Evolutionary conservation across 1,284 basidiomycete species (phyloP).

Genomic region (Papiliotrema flavescens): DNA sequence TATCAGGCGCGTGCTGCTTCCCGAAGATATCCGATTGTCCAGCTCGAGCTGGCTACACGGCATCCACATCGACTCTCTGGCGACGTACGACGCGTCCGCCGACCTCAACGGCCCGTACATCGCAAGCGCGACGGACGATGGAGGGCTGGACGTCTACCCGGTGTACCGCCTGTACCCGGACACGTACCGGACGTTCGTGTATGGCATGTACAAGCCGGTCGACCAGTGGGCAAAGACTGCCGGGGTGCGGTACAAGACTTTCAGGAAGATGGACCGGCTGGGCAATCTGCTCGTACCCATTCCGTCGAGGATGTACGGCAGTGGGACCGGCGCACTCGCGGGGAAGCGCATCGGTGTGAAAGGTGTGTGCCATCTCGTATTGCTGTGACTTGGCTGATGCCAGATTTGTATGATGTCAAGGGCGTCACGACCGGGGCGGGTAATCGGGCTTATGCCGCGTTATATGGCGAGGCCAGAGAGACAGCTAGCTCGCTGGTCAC

Average conservation of each 20-base stretch:
- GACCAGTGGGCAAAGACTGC: not conserved
- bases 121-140: too few species aligned
- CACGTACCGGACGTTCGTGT: constrained; percentile 14
- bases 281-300: constrained; percentile 24
- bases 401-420: constrained; percentile 29
- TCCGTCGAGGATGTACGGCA: constrained; percentile 28
- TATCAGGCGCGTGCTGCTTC: too few species aligned
- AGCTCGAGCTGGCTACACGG: too few species aligned
- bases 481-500: constrained; percentile 46
- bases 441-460: constrained; percentile 15
- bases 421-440: constrained; percentile 27
- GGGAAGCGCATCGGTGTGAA: constrained; percentile 34
- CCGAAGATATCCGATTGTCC: too few species aligned
- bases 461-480: constrained; percentile 11
- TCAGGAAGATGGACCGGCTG: constrained; percentile 8
- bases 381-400: not conserved
- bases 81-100: too few species aligned
- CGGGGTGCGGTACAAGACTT: constrained; percentile 2
- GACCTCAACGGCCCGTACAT: too few species aligned
- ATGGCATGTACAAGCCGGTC: constrained; percentile 12
- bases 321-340: constrained; percentile 12
- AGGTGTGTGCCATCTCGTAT: too few species aligned
- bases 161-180: constrained; percentile 18
- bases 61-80: too few species aligned
- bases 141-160: constrained; percentile 11